Evolutionary conservation across 2,329 filamentous ascomycete genomes (phyloP).

Genomic region (Exophiala viscosa): DNA sequence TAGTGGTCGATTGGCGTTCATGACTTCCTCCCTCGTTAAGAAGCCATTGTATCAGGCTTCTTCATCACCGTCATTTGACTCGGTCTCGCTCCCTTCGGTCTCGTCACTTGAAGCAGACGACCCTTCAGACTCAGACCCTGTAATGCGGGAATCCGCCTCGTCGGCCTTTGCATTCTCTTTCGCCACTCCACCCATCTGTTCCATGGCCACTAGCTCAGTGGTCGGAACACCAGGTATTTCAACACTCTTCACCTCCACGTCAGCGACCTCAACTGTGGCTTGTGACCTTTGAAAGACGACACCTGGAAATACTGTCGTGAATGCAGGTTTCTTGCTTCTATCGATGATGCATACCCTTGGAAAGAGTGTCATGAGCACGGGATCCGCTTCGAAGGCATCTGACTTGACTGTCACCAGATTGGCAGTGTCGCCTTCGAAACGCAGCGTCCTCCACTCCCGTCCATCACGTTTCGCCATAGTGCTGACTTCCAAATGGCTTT

Average conservation of each 20-base stretch:
- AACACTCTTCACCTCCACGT: not conserved
- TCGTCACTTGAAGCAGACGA: no score
- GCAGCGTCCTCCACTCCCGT: constrained; percentile 8
- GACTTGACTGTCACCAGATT: constrained; percentile 6
- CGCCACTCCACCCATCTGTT: not conserved
- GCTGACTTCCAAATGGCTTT: constrained; percentile 16
- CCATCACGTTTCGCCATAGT: not conserved
- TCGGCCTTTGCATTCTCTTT: not conserved
- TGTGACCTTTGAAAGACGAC: constrained; percentile 13
- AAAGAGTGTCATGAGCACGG: constrained; percentile 9
- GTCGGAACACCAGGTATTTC: not conserved
- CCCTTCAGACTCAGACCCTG: no score
- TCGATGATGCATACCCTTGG: constrained; percentile 13
- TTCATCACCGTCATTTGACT: no score
- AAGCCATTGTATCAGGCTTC: no score
- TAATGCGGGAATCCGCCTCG: not conserved
- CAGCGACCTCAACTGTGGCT: not conserved
- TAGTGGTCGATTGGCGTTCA: no score
- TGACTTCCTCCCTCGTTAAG: no score
- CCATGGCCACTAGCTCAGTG: not conserved
- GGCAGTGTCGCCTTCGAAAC: not conserved
- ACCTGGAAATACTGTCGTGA: constrained; percentile 11
- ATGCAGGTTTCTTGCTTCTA: constrained; percentile 10
- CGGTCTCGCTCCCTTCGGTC: no score
- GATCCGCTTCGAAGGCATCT: not conserved